Percentiles rank a stretch among this genome's conserved stretches.
Conservation (phyloP, 2,329 filamentous ascomycete species). For the Colletotrichum horii region DNA sequence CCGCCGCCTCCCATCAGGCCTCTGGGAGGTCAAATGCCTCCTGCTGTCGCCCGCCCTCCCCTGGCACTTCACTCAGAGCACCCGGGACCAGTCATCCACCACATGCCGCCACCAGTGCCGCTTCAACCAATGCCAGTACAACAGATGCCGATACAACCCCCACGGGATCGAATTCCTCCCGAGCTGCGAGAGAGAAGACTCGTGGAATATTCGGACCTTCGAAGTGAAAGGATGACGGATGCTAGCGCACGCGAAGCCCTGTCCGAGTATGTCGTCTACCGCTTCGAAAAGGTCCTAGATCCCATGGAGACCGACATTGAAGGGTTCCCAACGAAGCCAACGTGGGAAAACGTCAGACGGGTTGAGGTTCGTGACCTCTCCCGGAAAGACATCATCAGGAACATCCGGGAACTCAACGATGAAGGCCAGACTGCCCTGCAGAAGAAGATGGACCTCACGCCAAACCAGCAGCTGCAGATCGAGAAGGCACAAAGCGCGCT, state of each 20-base stretch:
- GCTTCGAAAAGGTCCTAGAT: constrained; percentile 43
- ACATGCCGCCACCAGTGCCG: not conserved
- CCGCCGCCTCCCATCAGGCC: not conserved
- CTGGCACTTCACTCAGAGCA: not conserved
- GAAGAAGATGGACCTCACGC: constrained; percentile 42
- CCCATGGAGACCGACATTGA: constrained; percentile 39
- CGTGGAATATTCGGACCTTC: constrained; percentile 39
- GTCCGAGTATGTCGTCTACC: constrained; percentile 45
- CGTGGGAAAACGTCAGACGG: constrained; percentile 44
- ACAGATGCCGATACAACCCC: constrained; percentile 1
- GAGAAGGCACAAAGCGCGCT: constrained; percentile 42
- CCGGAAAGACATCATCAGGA: constrained; percentile 38
- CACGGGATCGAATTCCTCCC: not conserved
- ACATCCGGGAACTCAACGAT: constrained; percentile 42
- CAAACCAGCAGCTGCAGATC: constrained; percentile 46
- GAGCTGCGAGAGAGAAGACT: constrained; percentile 22
- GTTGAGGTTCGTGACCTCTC: constrained; percentile 40
- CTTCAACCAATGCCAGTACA: not conserved
- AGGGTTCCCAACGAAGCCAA: constrained; percentile 35
- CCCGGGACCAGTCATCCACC: not conserved
- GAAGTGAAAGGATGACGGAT: constrained; percentile 39
- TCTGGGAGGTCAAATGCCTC: not conserved
- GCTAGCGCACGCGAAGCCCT: constrained; percentile 42
- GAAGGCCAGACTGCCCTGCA: constrained; percentile 34
- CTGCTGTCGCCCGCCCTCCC: not conserved